These are phyloP conservation scores for Podaxis sp. DNA, from an alignment of 768 basidiomycete genomes.

Conservation along the genomic window DNA sequence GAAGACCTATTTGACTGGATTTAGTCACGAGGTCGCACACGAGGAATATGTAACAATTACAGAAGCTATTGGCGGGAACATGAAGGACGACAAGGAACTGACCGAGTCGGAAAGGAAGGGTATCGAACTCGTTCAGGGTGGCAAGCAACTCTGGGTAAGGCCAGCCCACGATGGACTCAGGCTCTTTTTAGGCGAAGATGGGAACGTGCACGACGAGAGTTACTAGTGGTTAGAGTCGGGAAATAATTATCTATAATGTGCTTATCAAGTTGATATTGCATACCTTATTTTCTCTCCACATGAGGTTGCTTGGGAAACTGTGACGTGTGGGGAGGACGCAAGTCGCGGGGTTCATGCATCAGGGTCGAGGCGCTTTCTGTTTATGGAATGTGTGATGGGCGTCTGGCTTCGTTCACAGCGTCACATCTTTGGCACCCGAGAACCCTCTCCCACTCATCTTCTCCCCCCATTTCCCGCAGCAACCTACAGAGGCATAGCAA, in stretches of 20 bases:
- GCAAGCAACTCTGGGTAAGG: slow-evolving; percentile 54
- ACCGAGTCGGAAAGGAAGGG: slow-evolving; percentile 38
- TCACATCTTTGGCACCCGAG: neutral
- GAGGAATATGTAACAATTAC: slow-evolving; percentile 73
- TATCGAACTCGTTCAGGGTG: slow-evolving; percentile 46
- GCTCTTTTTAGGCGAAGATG: slow-evolving; percentile 42
- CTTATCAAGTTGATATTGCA: neutral
- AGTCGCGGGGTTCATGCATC: neutral
- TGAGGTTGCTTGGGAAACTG: neutral
- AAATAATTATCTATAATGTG: neutral
- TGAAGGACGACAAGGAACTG: slow-evolving; percentile 25
- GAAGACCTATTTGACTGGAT: slow-evolving; percentile 72
- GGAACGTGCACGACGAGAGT: slow-evolving; percentile 48
- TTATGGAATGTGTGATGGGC: slow-evolving; percentile 10
- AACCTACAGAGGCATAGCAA: neutral
- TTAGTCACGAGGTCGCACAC: slow-evolving; percentile 75
- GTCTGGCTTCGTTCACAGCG: neutral
- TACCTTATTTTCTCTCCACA: neutral
- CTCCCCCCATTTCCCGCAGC: neutral
- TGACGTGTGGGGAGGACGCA: neutral
- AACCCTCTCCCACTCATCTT: neutral
- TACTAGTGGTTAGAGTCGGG: slow-evolving; percentile 28
- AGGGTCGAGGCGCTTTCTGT: neutral
- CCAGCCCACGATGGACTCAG: slow-evolving; percentile 77
- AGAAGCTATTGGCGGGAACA: slow-evolving; percentile 42